These are phyloP conservation scores for Yamadazyma sp. DNA, from an alignment of 805 yeast species.

Conservation along the genomic window DNA sequence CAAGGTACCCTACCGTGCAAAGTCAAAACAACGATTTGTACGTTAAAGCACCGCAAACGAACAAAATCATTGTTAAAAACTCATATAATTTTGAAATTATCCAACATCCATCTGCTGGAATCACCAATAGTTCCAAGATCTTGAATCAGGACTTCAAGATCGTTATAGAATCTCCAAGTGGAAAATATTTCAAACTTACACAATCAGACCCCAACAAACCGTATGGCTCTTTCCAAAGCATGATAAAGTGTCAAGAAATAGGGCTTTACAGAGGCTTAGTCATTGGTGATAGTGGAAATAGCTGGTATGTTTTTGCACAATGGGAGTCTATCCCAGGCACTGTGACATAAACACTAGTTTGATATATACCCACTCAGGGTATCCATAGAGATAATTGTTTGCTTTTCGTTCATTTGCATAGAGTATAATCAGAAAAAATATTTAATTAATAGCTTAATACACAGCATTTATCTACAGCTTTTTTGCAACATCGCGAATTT, in stretches of 20 bases:
- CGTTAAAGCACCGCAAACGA: conserved; percentile 81
- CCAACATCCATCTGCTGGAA: conserved; percentile 58
- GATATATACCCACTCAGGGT: conserved; percentile 2
- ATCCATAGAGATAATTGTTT: neutral
- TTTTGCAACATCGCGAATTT: conserved; percentile 4
- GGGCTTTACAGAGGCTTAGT: conserved; percentile 87
- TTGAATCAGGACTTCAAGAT: conserved; percentile 50
- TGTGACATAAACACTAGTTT: conserved; percentile 7
- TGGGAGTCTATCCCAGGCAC: conserved; percentile 62
- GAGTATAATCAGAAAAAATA: conserved; percentile 1
- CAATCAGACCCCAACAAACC: conserved; percentile 48
- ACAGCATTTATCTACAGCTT: conserved; percentile 1
- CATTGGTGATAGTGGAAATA: conserved; percentile 69
- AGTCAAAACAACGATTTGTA: conserved; percentile 74
- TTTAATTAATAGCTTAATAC: conserved; percentile 8
- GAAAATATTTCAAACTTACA: conserved; percentile 63
- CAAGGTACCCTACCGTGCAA: conserved; percentile 68
- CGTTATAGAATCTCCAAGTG: conserved; percentile 82
- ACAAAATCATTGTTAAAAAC: conserved; percentile 53
- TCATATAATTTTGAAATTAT: conserved; percentile 64
- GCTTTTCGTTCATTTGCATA: conserved; percentile 3
- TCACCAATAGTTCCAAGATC: conserved; percentile 36
- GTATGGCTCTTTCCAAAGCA: conserved; percentile 59
- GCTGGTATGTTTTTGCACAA: conserved; percentile 89
- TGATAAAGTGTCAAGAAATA: conserved; percentile 60